Conservation (phyloP, 345 rosid species). For the Kernera saxatilis region DNA sequence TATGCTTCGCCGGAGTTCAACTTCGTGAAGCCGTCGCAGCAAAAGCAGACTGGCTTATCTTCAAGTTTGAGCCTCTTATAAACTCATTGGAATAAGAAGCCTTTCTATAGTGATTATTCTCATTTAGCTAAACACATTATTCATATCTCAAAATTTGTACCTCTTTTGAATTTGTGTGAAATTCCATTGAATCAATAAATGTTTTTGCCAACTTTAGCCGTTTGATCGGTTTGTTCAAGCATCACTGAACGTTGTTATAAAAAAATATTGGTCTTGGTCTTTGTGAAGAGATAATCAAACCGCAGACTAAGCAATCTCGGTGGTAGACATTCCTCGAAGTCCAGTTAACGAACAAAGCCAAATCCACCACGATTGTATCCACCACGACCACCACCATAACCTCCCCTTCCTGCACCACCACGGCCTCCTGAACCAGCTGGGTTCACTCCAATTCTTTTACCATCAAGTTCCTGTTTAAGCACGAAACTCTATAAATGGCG, state of each 20-base stretch:
- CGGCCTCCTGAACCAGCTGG: constrained; percentile 26
- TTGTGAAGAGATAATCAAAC: not conserved
- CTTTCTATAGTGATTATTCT: not conserved
- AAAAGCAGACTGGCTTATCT: constrained; percentile 88
- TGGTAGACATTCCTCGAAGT: not conserved
- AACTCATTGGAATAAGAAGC: constrained; percentile 41
- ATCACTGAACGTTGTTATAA: not conserved
- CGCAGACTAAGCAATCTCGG: not conserved
- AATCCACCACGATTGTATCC: constrained; percentile 6
- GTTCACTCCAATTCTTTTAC: constrained; percentile 17
- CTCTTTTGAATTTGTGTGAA: not conserved
- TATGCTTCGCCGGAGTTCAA: constrained; percentile 87
- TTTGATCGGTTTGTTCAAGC: constrained; percentile 12
- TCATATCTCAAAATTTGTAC: constrained; percentile 6
- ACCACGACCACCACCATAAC: constrained; percentile 25
- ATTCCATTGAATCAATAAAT: not conserved
- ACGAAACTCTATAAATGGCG: not conserved
- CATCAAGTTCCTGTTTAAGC: constrained; percentile 21
- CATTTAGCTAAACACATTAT: constrained; percentile 8
- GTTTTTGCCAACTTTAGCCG: not conserved
- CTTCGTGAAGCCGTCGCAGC: constrained; percentile 78
- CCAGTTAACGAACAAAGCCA: constrained; percentile 18
- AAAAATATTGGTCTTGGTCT: constrained; percentile 4
- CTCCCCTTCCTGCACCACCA: constrained; percentile 29
- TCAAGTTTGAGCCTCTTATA: constrained; percentile 52